Conservation (phyloP, 2,329 filamentous ascomycete species). For the Rhynchosporium graminicola region DNA sequence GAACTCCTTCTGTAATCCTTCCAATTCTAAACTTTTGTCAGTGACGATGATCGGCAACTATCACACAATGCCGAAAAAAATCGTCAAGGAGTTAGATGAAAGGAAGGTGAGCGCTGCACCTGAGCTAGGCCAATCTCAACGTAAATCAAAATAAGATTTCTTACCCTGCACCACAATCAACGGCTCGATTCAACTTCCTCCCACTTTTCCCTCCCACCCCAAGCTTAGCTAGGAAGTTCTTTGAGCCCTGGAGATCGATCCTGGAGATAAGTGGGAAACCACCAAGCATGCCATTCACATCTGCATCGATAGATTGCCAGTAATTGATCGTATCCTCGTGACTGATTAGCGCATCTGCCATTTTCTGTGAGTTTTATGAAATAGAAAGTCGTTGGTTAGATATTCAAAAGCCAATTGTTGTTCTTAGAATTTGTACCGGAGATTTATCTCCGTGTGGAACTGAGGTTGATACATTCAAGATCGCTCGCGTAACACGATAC, state of each 20-base stretch:
- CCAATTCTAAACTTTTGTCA: slow-evolving; percentile 63
- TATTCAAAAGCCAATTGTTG: background rate
- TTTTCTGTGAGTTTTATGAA: slow-evolving; percentile 7
- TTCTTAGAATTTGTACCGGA: background rate
- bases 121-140: background rate
- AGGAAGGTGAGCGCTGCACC: background rate
- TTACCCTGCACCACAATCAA: slow-evolving; percentile 46
- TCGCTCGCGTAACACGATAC: background rate
- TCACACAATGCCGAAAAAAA: background rate
- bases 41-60: background rate
- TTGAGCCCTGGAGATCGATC: slow-evolving; percentile 70
- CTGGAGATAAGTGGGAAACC: slow-evolving; percentile 68
- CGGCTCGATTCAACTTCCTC: slow-evolving; percentile 41
- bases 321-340: slow-evolving; percentile 43
- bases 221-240: slow-evolving; percentile 69
- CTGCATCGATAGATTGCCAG: slow-evolving; percentile 53
- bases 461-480: slow-evolving; percentile 3
- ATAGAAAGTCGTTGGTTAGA: too few species aligned
- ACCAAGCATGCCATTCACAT: slow-evolving; percentile 77
- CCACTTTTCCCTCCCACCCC: slow-evolving; percentile 43
- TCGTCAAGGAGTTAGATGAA: background rate
- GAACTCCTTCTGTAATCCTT: slow-evolving; percentile 74
- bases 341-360: slow-evolving; percentile 39
- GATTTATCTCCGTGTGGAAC: background rate
- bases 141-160: slow-evolving; percentile 19